A percentile compares a stretch with the other conserved stretches of the same genome.
These are phyloP conservation scores for Isoetes engelmannii DNA, from an alignment of 83 land plant genomes.

Conservation along the genomic window DNA sequence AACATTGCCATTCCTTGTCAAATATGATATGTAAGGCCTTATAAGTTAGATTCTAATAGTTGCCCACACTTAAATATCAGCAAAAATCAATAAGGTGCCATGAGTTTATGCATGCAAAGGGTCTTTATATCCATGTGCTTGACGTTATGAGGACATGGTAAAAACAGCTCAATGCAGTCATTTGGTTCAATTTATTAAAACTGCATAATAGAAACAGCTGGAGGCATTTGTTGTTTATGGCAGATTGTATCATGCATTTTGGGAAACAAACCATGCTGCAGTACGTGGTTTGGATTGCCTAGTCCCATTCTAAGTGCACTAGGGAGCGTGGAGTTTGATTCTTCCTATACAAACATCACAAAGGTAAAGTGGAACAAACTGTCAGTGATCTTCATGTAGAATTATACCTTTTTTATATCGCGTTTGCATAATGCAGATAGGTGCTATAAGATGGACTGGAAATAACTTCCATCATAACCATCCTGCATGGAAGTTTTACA, in stretches of 20 bases:
- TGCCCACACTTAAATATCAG: no score
- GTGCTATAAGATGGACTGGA: constrained; percentile 38
- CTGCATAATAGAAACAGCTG: no score
- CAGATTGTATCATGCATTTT: constrained; percentile 29
- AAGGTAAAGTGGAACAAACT: constrained; percentile 11
- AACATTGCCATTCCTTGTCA: no score
- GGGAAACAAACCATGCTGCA: constrained; percentile 28
- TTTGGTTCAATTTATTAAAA: no score
- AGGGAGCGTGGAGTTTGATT: constrained; percentile 35
- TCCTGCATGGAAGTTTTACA: constrained; percentile 33
- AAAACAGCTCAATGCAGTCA: no score
- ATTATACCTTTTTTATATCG: not conserved
- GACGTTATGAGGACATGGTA: no score
- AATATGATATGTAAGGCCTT: no score
- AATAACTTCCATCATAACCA: constrained; percentile 44
- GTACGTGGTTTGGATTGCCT: constrained; percentile 39
- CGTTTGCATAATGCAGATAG: constrained; percentile 21
- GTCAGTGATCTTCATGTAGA: not conserved
- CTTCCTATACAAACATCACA: constrained; percentile 22
- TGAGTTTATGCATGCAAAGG: no score
- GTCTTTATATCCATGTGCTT: no score
- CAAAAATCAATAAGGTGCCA: no score
- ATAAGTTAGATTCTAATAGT: no score
- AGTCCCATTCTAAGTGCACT: constrained; percentile 29
- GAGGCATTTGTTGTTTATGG: not conserved